Percentiles rank a stretch among this genome's conserved stretches.
These are phyloP conservation scores for Plantago elongata DNA, from an alignment of 257 asterid genomes.

Conservation along the genomic window DNA sequence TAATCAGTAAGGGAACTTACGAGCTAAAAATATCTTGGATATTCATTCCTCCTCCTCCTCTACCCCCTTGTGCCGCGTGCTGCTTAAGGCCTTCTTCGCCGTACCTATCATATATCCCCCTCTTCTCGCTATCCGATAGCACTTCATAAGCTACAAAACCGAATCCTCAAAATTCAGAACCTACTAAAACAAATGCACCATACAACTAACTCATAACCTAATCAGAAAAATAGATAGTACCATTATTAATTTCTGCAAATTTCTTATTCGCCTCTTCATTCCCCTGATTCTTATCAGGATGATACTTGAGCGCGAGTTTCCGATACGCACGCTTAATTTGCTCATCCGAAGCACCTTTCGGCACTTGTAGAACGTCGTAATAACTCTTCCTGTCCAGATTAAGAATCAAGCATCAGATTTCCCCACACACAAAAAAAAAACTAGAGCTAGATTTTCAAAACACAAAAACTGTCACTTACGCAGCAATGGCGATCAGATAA, in stretches of 20 bases:
- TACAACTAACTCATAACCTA: neutral
- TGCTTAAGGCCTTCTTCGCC: conserved; percentile 71
- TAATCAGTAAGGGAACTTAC: conserved; percentile 28
- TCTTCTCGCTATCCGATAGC: conserved; percentile 59
- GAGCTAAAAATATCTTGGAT: conserved; percentile 59
- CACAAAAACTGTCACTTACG: conserved; percentile 43
- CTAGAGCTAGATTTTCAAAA: neutral
- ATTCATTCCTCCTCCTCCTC: conserved; percentile 57
- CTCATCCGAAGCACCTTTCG: conserved; percentile 78
- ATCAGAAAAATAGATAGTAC: conserved; percentile 25
- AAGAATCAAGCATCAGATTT: neutral
- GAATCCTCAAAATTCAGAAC: conserved; percentile 19
- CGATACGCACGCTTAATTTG: conserved; percentile 90
- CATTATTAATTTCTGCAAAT: conserved; percentile 91
- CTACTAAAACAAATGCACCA: conserved; percentile 4
- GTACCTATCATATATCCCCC: conserved; percentile 50
- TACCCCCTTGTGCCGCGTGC: conserved; percentile 57
- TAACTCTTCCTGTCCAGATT: conserved; percentile 63
- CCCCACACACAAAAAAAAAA: neutral
- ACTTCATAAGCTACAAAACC: conserved; percentile 78
- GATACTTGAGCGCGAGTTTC: conserved; percentile 92
- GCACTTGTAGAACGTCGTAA: conserved; percentile 74
- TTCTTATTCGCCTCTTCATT: conserved; percentile 89
- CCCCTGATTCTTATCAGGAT: conserved; percentile 87
- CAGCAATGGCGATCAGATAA: conserved; percentile 59